Base-by-base conservation (phyloP, 176 grass and related monocot genomes). In the Phyllostachys edulis region DNA sequence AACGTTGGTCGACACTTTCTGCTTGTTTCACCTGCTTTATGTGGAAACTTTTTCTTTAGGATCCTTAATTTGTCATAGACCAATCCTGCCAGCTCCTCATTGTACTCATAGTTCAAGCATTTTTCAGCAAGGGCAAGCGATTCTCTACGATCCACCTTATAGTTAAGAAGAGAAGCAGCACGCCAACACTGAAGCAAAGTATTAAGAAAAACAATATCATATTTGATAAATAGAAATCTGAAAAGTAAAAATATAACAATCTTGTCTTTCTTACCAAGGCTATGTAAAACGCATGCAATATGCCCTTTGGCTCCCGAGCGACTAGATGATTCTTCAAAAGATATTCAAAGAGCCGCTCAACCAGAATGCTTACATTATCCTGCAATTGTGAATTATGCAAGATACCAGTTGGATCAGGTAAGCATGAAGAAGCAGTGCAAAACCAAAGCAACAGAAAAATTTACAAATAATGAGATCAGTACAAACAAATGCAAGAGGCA, bases 311-410 rank as follows among this genome's bases (percentile, higher is more conserved):
- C 79, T 94, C 87, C 16, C 63, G 44, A 84, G 71, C 47, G 70
- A 98, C 79, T 68, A 91, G 76, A 91, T 91, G 93, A 84, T 93
- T 98, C 39, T 93, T 89, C 76, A 98, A 91, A 82, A 85, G 67
- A 76, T 94, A 87, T 17, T 93, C 92, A 61, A 94, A 82, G 27
- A 91, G 79, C 67, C 79, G 69, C 71, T 81, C 49, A 55, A 87
- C 90, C 85, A 80, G 40, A 62, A 26, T 27, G 47, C 29, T 84
- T 27, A 88, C 89, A 82, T 87, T 69, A 57, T 93, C 92, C 95
- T 98, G 76, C 62, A 88, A 72, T 79, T 63, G 60, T 63, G 24
- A 85, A 54, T 77, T 34, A 67, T 57, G 50, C 15, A 15, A 68
- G 79, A 82, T 64, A 21, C 34, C 39, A 64, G 18, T 49, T 46